These are phyloP conservation scores for Neofusicoccum ribis DNA, from an alignment of 2,329 filamentous ascomycete species.

Conservation along the genomic window DNA sequence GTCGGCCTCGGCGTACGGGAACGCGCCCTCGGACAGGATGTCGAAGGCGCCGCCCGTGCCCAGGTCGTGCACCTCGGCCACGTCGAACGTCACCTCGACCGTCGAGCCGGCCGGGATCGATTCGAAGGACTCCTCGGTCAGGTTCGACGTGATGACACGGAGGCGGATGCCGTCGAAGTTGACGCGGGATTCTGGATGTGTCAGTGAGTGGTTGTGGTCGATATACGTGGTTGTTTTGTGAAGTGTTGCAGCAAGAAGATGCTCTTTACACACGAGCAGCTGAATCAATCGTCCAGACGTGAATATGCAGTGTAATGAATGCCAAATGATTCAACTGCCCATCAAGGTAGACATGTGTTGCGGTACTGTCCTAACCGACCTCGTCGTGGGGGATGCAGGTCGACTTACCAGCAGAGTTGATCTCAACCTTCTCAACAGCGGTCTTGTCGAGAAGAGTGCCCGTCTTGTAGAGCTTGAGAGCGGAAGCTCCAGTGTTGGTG, in stretches of 20 bases:
- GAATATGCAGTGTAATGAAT: too few relatives aligned
- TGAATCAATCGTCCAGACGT: too few relatives aligned
- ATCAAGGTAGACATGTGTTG: too few relatives aligned
- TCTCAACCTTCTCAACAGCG: slow-evolving; percentile 56
- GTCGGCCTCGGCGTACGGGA: slow-evolving; percentile 56
- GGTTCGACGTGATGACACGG: slow-evolving; percentile 46
- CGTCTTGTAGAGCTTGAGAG: slow-evolving; percentile 55
- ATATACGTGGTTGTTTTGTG: too few relatives aligned
- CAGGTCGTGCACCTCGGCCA: slow-evolving; percentile 58
- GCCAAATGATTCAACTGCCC: too few relatives aligned
- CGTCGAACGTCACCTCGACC: slow-evolving; percentile 55
- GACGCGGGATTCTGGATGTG: slow-evolving; percentile 41
- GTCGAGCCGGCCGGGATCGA: slow-evolving; percentile 49
- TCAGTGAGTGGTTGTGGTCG: neutral
- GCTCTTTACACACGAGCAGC: too few relatives aligned
- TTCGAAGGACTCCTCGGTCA: slow-evolving; percentile 54
- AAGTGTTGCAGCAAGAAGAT: too few relatives aligned
- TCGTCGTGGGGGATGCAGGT: too few relatives aligned
- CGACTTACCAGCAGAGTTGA: slow-evolving; percentile 39
- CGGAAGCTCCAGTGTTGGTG: slow-evolving; percentile 53
- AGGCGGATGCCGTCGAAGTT: slow-evolving; percentile 57
- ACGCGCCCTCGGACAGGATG: slow-evolving; percentile 56
- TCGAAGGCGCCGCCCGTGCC: slow-evolving; percentile 54
- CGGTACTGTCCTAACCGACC: too few relatives aligned
- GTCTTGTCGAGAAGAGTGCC: slow-evolving; percentile 56